These are phyloP conservation scores for Aspergillus indologenus DNA, from an alignment of 495 filamentous ascomycete genomes.

Conservation along the genomic window DNA sequence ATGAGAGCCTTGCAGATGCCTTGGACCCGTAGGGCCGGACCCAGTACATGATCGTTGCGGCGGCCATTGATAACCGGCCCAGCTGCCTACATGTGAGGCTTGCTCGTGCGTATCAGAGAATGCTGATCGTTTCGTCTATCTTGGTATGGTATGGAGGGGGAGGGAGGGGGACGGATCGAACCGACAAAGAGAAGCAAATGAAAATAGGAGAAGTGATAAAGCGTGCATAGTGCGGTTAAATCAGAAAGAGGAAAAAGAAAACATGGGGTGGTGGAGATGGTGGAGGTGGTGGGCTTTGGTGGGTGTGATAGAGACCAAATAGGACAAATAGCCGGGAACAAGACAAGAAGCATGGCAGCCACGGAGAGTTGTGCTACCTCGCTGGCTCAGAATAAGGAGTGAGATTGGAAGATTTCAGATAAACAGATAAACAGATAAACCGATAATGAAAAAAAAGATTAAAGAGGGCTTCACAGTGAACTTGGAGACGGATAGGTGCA, in stretches of 20 bases:
- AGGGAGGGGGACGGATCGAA: not conserved
- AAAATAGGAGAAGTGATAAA: not conserved
- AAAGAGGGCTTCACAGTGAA: not conserved
- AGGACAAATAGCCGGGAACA: slow-evolving; percentile 16
- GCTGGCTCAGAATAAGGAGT: slow-evolving; percentile 19
- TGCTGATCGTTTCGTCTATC: not conserved
- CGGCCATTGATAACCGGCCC: slow-evolving; percentile 20
- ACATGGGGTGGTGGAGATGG: not conserved
- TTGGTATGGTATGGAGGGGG: not conserved
- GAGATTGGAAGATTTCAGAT: slow-evolving; percentile 15
- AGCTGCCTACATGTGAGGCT: slow-evolving; percentile 16
- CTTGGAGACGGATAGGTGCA: slow-evolving; percentile 19
- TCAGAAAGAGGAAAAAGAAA: slow-evolving; percentile 4
- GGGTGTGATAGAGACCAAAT: slow-evolving; percentile 2
- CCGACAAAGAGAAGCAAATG: slow-evolving; percentile 3
- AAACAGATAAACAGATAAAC: no score
- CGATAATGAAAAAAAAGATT: no score
- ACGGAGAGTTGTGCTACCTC: slow-evolving; percentile 26
- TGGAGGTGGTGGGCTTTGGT: no score
- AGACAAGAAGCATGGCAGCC: slow-evolving; percentile 30
- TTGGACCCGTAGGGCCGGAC: slow-evolving; percentile 15
- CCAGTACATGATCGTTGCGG: slow-evolving; percentile 10
- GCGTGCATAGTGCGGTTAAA: slow-evolving; percentile 7
- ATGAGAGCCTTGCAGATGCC: slow-evolving; percentile 2
- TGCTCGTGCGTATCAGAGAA: slow-evolving; percentile 7